Evolutionary conservation across 768 basidiomycete genomes (phyloP).

Genomic region (Mycena alexandri): DNA sequence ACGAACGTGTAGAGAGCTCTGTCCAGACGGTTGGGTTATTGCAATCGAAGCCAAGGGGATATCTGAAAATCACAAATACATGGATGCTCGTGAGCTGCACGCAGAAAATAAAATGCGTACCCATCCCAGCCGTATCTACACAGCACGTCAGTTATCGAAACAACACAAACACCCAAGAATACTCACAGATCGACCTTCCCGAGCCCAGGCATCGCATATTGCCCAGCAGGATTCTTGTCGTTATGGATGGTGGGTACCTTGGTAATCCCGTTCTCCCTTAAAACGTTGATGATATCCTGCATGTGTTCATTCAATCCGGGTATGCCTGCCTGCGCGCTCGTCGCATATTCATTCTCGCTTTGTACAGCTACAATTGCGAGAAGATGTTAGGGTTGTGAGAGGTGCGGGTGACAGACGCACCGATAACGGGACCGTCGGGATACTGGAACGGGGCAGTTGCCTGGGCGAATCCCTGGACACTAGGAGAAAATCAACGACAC

Average conservation of each 20-base stretch:
- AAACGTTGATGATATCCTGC: slow-evolving; percentile 56
- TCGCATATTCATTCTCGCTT: slow-evolving; percentile 62
- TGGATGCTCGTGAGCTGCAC: background rate
- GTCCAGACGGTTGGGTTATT: slow-evolving; percentile 68
- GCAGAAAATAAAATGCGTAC: slow-evolving; percentile 22
- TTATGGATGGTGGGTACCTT: slow-evolving; percentile 54
- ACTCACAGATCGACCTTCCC: slow-evolving; percentile 53
- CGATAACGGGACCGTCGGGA: slow-evolving; percentile 59
- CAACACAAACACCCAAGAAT: background rate
- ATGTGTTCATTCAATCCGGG: slow-evolving; percentile 54
- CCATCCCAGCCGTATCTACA: slow-evolving; percentile 58
- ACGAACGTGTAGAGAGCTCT: slow-evolving; percentile 52
- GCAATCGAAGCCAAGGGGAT: slow-evolving; percentile 77
- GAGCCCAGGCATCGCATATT: slow-evolving; percentile 45
- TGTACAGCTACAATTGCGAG: slow-evolving; percentile 45
- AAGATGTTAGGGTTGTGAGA: background rate
- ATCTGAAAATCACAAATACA: slow-evolving; percentile 47
- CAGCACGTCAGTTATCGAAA: slow-evolving; percentile 30
- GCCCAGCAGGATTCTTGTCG: slow-evolving; percentile 48
- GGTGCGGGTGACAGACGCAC: slow-evolving; percentile 33
- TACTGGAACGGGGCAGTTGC: slow-evolving; percentile 54
- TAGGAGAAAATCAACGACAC: slow-evolving; percentile 30
- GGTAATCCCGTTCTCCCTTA: slow-evolving; percentile 53
- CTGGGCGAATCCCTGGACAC: slow-evolving; percentile 46
- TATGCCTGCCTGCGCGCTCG: slow-evolving; percentile 44